Percentiles rank a stretch among this genome's conserved stretches.
These are phyloP conservation scores for Saccharomycopsis hybrid DNA, from an alignment of 1,139 yeast genomes.

Conservation along the genomic window DNA sequence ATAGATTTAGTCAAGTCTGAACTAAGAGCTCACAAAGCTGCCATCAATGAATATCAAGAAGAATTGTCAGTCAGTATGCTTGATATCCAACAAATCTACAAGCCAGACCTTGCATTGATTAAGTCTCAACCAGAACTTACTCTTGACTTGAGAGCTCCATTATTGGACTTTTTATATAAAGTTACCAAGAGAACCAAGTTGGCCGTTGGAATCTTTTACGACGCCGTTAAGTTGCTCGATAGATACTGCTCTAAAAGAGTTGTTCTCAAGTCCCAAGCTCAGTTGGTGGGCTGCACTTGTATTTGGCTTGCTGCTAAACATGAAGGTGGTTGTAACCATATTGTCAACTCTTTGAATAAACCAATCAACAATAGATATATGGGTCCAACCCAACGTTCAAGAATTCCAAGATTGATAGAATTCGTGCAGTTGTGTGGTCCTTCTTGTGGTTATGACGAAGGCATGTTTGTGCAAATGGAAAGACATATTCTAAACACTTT, in stretches of 20 bases:
- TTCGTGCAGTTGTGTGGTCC: slow-evolving; percentile 57
- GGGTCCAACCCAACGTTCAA: slow-evolving; percentile 62
- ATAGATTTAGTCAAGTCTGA: slow-evolving; percentile 31
- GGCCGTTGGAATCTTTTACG: slow-evolving; percentile 52
- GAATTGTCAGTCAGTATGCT: slow-evolving; percentile 41
- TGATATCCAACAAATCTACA: slow-evolving; percentile 21
- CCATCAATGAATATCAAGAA: slow-evolving; percentile 45
- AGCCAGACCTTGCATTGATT: slow-evolving; percentile 49
- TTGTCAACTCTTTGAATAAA: slow-evolving; percentile 42
- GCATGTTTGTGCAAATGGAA: slow-evolving; percentile 54
- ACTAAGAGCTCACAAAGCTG: slow-evolving; percentile 39
- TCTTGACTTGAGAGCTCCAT: slow-evolving; percentile 41
- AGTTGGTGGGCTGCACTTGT: slow-evolving; percentile 59
- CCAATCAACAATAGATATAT: slow-evolving; percentile 52
- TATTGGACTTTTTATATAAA: slow-evolving; percentile 53
- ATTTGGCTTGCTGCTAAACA: slow-evolving; percentile 60
- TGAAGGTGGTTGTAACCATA: slow-evolving; percentile 67
- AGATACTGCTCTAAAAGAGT: slow-evolving; percentile 61
- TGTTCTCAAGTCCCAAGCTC: slow-evolving; percentile 55
- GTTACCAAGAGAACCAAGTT: slow-evolving; percentile 54
- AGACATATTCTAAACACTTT: slow-evolving; percentile 51
- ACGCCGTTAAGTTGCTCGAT: slow-evolving; percentile 54
- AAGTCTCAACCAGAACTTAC: slow-evolving; percentile 60
- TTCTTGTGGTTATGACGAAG: slow-evolving; percentile 48
- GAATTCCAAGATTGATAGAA: slow-evolving; percentile 59